phyloP scores from a whole-genome alignment of 2,329 filamentous ascomycete species.

The Cercospora beticola region DNA sequence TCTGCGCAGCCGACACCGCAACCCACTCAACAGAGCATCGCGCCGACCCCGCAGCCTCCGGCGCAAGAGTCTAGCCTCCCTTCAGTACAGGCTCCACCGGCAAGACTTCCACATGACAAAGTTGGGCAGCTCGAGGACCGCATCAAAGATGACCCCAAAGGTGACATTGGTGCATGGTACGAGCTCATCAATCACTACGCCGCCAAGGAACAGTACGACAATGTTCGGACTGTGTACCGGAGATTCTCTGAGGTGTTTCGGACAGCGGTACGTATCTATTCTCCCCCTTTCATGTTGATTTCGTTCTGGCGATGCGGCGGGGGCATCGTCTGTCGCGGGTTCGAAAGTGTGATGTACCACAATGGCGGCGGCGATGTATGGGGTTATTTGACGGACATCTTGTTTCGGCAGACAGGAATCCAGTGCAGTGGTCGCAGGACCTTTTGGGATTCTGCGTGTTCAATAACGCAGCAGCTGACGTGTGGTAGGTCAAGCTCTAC shows the following conservation, averaged over 20 bases:
- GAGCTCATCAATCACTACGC: slow-evolving; percentile 81
- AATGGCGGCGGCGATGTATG: neutral
- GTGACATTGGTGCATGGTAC: slow-evolving; percentile 90
- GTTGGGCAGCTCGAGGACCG: slow-evolving; percentile 83
- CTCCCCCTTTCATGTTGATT: neutral
- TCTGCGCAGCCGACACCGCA: slow-evolving; percentile 22
- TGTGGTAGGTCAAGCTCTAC: slow-evolving; percentile 3
- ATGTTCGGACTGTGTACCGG: slow-evolving; percentile 76
- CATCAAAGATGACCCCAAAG: slow-evolving; percentile 86
- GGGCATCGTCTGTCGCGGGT: neutral
- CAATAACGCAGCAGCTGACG: neutral
- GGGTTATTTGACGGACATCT: neutral
- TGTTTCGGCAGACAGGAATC: neutral
- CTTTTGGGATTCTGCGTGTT: neutral
- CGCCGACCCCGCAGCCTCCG: slow-evolving; percentile 20
- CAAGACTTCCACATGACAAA: slow-evolving; percentile 66
- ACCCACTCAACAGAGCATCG: slow-evolving; percentile 17
- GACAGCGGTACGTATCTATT: slow-evolving; percentile 69
- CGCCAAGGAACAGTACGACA: slow-evolving; percentile 76
- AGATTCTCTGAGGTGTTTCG: slow-evolving; percentile 87
- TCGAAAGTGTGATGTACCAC: neutral
- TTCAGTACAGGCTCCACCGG: slow-evolving; percentile 12
- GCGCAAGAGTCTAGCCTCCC: slow-evolving; percentile 15
- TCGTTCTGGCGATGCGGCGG: neutral
- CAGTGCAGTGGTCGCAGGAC: neutral